A percentile compares a stretch with the other conserved stretches of the same genome.
These are phyloP conservation scores for Rubia peregrina DNA, from an alignment of 305 asterid genomes.

Conservation along the genomic window DNA sequence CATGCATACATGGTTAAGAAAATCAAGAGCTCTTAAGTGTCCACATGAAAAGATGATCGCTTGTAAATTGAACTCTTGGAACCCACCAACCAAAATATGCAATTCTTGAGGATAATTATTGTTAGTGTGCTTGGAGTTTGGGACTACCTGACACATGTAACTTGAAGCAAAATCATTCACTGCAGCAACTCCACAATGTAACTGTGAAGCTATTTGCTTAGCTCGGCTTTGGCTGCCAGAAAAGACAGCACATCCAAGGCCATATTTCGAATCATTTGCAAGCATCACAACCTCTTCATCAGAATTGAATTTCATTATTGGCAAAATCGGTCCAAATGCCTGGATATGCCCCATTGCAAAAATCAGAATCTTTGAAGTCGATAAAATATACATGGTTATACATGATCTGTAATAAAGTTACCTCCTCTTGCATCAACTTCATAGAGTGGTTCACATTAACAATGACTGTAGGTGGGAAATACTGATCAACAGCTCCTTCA, in stretches of 20 bases:
- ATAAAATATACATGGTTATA: slow-evolving; percentile 2
- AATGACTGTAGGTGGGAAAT: slow-evolving; percentile 90
- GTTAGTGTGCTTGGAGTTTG: not conserved
- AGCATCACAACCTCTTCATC: slow-evolving; percentile 82
- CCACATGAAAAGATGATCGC: not conserved
- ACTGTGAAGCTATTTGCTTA: slow-evolving; percentile 62
- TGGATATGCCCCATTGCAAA: slow-evolving; percentile 29
- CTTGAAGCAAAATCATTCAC: slow-evolving; percentile 81
- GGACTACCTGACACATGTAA: slow-evolving; percentile 92
- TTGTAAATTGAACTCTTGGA: not conserved
- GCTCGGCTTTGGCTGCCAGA: slow-evolving; percentile 93
- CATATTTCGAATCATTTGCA: slow-evolving; percentile 89
- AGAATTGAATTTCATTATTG: slow-evolving; percentile 82
- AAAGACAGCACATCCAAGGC: slow-evolving; percentile 98
- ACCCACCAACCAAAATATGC: not conserved
- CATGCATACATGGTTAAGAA: not conserved
- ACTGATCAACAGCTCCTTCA: slow-evolving; percentile 95
- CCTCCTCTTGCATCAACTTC: slow-evolving; percentile 99
- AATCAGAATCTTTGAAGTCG: slow-evolving; percentile 13
- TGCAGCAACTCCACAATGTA: slow-evolving; percentile 86
- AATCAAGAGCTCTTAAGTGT: not conserved
- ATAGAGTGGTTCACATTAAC: slow-evolving; percentile 80
- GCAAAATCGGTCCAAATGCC: slow-evolving; percentile 98
- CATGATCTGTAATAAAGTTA: slow-evolving; percentile 18
- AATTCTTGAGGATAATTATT: not conserved